Evolutionary conservation across 345 rosid species (phyloP), one percentile per base, ranked within the genome.

Genomic region (Litchi chinensis): DNA sequence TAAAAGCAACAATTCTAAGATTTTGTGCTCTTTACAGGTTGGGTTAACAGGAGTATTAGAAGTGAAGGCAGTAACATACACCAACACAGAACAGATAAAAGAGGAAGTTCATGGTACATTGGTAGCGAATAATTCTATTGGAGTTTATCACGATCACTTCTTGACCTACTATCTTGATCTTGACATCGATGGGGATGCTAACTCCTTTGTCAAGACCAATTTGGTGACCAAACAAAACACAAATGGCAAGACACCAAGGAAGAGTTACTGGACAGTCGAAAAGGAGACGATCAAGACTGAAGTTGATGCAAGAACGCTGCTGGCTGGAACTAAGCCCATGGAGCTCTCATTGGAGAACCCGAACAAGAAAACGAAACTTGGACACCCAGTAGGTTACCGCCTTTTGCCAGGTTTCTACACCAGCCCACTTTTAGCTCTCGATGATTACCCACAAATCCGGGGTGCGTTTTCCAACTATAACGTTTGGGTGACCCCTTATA

Each of bases 131-230:
- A 88, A 88, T 68, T 59, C 83, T 26, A 48, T 88, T 1, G 87
- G 85, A 56, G 74, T 83, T 2, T 66, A 78, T 40, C 88, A 88
- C 3, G 88, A 85, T 63, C 90, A 88, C 71, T 85, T 80, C 78
- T 43, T 88, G 50, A 84, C 81, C 22, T 88, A 77, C 76, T 76
- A 88, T 77, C 83, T 88, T 3, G 90, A 88, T 44, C 88, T 84
- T 0, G 88, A 88, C 73, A 77, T 88, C n/a, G 90, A 88, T n/a
- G 86, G 88, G 13, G 28, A 68, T 39, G 44, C 77, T 13, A 85
- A 88, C 77, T 88, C 90, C 24, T 88, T 88, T 37, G 77, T 80
- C n/a, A 88, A 84, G 72, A 75, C 73, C n/a, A 69, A 80, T 50
- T 74, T 82, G n/a, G 65, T 70, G 37, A 84, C 77, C 5, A 74